phyloP scores from a whole-genome alignment of 2,329 filamentous ascomycete species.

The Sporothrix brasiliensis region DNA sequence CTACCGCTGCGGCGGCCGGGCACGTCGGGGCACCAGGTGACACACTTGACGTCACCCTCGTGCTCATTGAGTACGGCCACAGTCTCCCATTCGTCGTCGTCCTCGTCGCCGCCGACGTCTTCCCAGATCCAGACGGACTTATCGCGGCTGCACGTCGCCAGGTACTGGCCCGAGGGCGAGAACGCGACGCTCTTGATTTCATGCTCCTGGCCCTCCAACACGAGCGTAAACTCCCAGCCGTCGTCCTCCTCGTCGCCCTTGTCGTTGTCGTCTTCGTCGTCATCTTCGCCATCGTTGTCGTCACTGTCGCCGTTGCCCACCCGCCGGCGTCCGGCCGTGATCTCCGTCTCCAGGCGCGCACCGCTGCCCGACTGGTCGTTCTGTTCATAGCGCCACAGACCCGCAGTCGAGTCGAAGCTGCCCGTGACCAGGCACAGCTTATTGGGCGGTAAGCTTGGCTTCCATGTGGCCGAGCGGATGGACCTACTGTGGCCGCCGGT shows the following conservation, averaged over 20 bases:
- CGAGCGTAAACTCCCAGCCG: slow-evolving; percentile 90
- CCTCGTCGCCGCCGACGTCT: slow-evolving; percentile 71
- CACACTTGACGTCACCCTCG: slow-evolving; percentile 90
- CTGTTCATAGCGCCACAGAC: slow-evolving; percentile 73
- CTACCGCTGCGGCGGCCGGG: slow-evolving; percentile 46
- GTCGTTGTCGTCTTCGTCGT: slow-evolving; percentile 41
- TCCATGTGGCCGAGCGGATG: slow-evolving; percentile 86
- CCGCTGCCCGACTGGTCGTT: slow-evolving; percentile 45
- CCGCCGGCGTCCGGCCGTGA: slow-evolving; percentile 37
- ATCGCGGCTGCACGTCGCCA: slow-evolving; percentile 89
- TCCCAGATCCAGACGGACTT: slow-evolving; percentile 99
- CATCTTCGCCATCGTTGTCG: slow-evolving; percentile 29
- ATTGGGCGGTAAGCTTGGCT: slow-evolving; percentile 64
- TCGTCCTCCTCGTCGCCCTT: slow-evolving; percentile 65
- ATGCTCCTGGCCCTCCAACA: slow-evolving; percentile 92
- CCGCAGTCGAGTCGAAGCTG: slow-evolving; percentile 90
- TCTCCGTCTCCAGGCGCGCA: slow-evolving; percentile 47
- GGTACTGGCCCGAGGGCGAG: slow-evolving; percentile 71
- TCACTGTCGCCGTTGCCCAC: slow-evolving; percentile 30
- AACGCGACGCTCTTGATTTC: slow-evolving; percentile 85
- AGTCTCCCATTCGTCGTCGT: slow-evolving; percentile 95
- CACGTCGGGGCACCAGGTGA: slow-evolving; percentile 83
- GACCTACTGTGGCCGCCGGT: slow-evolving; percentile 88
- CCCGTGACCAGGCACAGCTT: slow-evolving; percentile 85
- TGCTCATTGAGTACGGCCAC: slow-evolving; percentile 94